Evolutionary conservation across 768 basidiomycete species (phyloP).

Genomic region (Podaxis carcinomalis): DNA sequence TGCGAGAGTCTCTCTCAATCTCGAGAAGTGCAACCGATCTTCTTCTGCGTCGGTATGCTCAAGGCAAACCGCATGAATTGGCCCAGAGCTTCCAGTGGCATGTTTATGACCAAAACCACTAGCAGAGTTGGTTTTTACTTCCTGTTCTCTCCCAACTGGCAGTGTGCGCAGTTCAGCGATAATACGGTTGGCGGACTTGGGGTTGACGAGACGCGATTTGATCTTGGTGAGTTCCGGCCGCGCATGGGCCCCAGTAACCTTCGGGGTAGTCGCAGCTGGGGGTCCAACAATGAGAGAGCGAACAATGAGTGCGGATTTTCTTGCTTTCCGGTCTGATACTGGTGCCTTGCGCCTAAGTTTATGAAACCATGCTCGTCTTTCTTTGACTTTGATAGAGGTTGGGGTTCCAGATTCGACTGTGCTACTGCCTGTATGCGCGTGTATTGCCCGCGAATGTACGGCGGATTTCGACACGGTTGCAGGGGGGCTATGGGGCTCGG

Average conservation of each 20-base stretch:
- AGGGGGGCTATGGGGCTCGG: neutral
- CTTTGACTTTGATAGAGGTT: neutral
- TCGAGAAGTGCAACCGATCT: slow-evolving; percentile 54
- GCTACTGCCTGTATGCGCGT: neutral
- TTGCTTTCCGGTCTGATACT: slow-evolving; percentile 55
- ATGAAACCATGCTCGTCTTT: slow-evolving; percentile 1
- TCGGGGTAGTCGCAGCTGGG: slow-evolving; percentile 28
- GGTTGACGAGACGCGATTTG: slow-evolving; percentile 62
- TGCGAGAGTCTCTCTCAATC: slow-evolving; percentile 23
- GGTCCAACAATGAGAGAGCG: slow-evolving; percentile 69
- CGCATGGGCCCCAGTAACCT: slow-evolving; percentile 36
- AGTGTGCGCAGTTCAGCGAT: slow-evolving; percentile 66
- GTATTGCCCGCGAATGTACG: neutral
- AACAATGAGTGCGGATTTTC: slow-evolving; percentile 57
- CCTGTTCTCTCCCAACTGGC: slow-evolving; percentile 38
- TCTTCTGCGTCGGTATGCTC: slow-evolving; percentile 58
- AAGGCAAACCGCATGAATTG: slow-evolving; percentile 79
- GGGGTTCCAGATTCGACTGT: slow-evolving; percentile 6
- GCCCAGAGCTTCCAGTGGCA: slow-evolving; percentile 22
- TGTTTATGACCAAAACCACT: slow-evolving; percentile 7
- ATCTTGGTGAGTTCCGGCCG: slow-evolving; percentile 56
- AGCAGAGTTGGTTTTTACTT: slow-evolving; percentile 17
- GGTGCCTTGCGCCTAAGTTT: slow-evolving; percentile 20
- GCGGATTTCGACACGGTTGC: neutral
- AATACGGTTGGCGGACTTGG: slow-evolving; percentile 65